phyloP scores from a whole-genome alignment of 2,329 filamentous ascomycete genomes.

The Sclerotinia glacialis region DNA sequence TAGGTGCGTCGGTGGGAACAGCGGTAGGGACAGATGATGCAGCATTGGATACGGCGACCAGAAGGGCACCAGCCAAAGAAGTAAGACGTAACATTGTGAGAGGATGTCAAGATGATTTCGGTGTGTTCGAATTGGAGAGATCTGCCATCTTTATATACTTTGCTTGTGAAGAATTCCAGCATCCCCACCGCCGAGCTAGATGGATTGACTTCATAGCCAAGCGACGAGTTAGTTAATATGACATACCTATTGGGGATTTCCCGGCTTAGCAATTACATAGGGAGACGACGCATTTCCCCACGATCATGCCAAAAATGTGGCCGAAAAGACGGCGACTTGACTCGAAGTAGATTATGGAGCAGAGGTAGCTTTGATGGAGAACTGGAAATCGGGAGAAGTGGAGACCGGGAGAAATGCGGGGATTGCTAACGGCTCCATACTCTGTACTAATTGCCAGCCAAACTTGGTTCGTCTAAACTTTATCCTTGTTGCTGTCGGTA shows the following conservation, averaged over 20 bases:
- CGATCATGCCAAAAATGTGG: slow-evolving; percentile 13
- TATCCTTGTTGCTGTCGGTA: neutral
- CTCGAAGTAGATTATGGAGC: slow-evolving; percentile 2
- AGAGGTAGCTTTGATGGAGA: neutral
- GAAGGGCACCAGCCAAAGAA: slow-evolving; percentile 21
- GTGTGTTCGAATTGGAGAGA: neutral
- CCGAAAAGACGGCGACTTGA: slow-evolving; percentile 26
- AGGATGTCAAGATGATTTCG: neutral
- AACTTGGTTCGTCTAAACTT: slow-evolving; percentile 21
- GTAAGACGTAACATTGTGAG: slow-evolving; percentile 12
- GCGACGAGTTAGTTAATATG: neutral
- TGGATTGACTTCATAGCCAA: neutral
- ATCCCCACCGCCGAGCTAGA: too few species aligned
- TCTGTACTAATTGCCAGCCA: neutral
- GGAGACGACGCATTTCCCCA: neutral
- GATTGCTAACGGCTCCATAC: neutral
- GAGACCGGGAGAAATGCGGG: slow-evolving; percentile 5
- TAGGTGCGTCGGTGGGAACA: slow-evolving; percentile 30
- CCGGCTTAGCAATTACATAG: neutral
- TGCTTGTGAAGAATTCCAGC: neutral
- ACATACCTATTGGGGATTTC: neutral
- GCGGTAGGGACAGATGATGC: slow-evolving; percentile 25
- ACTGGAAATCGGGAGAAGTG: neutral
- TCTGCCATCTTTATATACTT: slow-evolving; percentile 4
- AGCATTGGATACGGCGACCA: slow-evolving; percentile 23